phyloP scores from a whole-genome alignment of 2,329 filamentous ascomycete species.

The Diplodia corticola region DNA sequence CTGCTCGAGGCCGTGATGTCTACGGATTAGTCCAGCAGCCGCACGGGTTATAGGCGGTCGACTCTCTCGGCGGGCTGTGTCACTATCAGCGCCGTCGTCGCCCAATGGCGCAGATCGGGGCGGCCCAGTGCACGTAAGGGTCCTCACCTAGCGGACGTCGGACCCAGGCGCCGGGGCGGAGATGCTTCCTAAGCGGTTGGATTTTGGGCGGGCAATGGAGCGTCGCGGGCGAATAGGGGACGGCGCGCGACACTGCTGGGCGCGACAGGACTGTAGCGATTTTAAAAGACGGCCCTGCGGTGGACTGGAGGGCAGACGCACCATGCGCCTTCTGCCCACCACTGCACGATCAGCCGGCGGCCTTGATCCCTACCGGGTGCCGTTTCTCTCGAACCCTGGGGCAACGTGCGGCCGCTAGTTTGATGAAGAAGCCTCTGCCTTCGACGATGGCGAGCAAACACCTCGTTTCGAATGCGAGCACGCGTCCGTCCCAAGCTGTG shows the following conservation, averaged over 20 bases:
- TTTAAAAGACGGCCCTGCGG: slow-evolving; percentile 11
- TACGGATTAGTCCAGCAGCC: neutral
- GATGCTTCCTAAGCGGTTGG: slow-evolving; percentile 21
- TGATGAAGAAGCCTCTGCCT: slow-evolving; percentile 14
- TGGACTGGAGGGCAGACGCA: neutral
- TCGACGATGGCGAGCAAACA: slow-evolving; percentile 6
- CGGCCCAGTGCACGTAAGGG: slow-evolving; percentile 17
- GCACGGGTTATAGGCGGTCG: slow-evolving; percentile 1
- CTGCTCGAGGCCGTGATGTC: neutral
- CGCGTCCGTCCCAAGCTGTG: slow-evolving; percentile 14
- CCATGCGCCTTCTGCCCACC: slow-evolving; percentile 1
- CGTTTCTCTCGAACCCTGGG: neutral
- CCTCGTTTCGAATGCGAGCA: slow-evolving; percentile 12
- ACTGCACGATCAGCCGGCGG: neutral
- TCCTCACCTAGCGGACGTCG: slow-evolving; percentile 12
- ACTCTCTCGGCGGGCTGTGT: neutral
- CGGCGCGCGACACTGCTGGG: neutral
- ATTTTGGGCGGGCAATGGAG: slow-evolving; percentile 2
- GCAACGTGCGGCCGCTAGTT: slow-evolving; percentile 21
- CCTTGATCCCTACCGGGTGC: neutral
- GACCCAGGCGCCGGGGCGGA: slow-evolving; percentile 13
- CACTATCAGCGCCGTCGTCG: slow-evolving; percentile 9
- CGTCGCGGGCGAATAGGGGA: neutral
- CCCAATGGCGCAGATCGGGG: slow-evolving; percentile 13
- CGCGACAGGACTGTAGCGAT: neutral